These are phyloP conservation scores for Candida koratica DNA, from an alignment of 805 yeast genomes.

Conservation along the genomic window DNA sequence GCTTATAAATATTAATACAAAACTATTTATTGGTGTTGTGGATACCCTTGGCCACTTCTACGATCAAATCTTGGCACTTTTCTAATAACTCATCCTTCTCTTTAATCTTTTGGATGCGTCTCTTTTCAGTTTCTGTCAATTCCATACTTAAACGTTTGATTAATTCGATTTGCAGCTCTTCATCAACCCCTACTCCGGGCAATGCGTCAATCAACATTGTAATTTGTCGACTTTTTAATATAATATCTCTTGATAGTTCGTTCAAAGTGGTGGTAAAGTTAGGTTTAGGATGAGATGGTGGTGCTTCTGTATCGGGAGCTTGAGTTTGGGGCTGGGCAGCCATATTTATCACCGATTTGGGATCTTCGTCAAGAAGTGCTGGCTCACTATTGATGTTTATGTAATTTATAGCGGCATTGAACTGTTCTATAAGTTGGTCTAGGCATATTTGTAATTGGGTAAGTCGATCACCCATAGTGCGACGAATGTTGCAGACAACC, in stretches of 20 bases:
- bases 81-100: conserved; percentile 61
- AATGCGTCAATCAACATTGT: conserved; percentile 79
- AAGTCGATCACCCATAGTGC: conserved; percentile 71
- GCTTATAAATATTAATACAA: conserved; percentile 14
- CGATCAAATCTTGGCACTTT: conserved; percentile 63
- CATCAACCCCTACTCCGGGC: conserved; percentile 89
- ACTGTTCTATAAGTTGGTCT: conserved; percentile 77
- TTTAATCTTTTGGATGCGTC: conserved; percentile 52
- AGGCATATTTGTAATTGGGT: conserved; percentile 87
- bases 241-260: conserved; percentile 81
- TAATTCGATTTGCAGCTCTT: conserved; percentile 62
- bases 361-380: conserved; percentile 48
- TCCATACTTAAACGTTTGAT: conserved; percentile 62
- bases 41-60: conserved; percentile 54
- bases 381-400: conserved; percentile 44
- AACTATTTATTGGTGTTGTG: conserved; percentile 30
- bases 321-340: too few species aligned
- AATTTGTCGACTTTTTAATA: conserved; percentile 81
- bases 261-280: conserved; percentile 48
- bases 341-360: conserved; percentile 67
- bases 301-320: conserved; percentile 45
- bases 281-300: conserved; percentile 12
- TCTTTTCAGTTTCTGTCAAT: conserved; percentile 54
- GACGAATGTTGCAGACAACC: too few species aligned
- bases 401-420: conserved; percentile 72